Conservation (phyloP, 805 yeast species). For the Candida takata region DNA sequence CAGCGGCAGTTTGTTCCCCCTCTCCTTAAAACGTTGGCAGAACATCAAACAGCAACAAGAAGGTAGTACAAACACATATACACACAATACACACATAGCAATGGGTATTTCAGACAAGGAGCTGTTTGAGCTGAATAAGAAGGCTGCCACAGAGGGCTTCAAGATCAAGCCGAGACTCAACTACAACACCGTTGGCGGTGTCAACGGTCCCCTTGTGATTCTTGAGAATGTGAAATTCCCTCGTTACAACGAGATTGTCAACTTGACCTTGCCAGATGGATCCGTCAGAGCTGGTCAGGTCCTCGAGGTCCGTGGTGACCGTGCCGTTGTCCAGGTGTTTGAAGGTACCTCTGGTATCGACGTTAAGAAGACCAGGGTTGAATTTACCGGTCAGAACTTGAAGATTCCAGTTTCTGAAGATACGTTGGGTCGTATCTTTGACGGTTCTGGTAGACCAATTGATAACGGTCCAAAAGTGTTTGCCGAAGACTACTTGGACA, state of each 20-base stretch:
- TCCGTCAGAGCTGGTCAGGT: conserved; percentile 95
- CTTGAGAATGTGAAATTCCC: conserved; percentile 82
- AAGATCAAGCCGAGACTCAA: conserved; percentile 84
- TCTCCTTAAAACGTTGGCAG: neutral
- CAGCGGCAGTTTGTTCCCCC: no score
- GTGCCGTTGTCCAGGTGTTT: conserved; percentile 97
- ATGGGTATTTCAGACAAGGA: conserved; percentile 31
- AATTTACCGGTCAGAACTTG: conserved; percentile 92
- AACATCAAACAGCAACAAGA: no score
- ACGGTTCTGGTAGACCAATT: conserved; percentile 97
- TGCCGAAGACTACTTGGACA: conserved; percentile 97
- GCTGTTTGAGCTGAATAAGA: conserved; percentile 69
- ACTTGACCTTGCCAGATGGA: conserved; percentile 95
- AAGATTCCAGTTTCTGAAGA: conserved; percentile 95
- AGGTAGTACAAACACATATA: no score
- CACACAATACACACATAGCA: no score
- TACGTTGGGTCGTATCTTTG: conserved; percentile 94
- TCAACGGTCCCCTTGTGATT: conserved; percentile 96
- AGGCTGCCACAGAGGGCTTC: conserved; percentile 89
- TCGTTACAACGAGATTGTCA: conserved; percentile 93
- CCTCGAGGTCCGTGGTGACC: conserved; percentile 91
- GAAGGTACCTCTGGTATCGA: conserved; percentile 99
- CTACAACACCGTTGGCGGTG: conserved; percentile 97
- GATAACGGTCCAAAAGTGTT: conserved; percentile 97
- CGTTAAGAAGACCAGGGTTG: conserved; percentile 95